These are phyloP conservation scores for Penicillium mononematosum DNA, from an alignment of 495 filamentous ascomycete genomes.

Conservation along the genomic window DNA sequence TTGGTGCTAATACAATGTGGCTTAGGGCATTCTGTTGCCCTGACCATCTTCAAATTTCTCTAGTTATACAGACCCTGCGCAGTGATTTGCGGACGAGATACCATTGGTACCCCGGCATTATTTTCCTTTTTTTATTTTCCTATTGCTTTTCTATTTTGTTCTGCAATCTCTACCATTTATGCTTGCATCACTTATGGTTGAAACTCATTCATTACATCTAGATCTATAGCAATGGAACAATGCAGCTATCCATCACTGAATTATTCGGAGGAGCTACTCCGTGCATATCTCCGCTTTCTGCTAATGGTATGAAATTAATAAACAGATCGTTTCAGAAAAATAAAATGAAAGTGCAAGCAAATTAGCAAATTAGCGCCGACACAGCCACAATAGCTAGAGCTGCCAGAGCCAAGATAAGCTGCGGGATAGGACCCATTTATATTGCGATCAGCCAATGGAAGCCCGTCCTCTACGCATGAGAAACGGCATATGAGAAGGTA, in stretches of 20 bases:
- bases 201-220: neutral
- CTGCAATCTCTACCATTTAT: neutral
- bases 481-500: neutral
- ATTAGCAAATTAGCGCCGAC: constrained; percentile 11
- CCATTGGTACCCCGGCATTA: neutral
- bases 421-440: constrained; percentile 7
- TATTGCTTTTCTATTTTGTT: neutral
- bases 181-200: neutral
- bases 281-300: neutral
- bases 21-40: constrained; percentile 1
- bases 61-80: neutral
- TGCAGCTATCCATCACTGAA: neutral
- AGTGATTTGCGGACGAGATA: neutral
- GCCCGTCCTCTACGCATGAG: neutral
- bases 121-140: neutral
- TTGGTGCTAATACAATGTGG: neutral
- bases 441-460: neutral
- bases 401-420: constrained; percentile 13
- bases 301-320: neutral
- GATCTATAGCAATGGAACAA: neutral
- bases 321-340: neutral
- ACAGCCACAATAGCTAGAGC: constrained; percentile 11
- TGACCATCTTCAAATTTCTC: constrained; percentile 1
- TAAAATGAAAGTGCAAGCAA: constrained; percentile 7
- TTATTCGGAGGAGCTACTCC: neutral